Evolutionary conservation across 1,139 yeast species (phyloP).

Genomic region (Pichia sp.): DNA sequence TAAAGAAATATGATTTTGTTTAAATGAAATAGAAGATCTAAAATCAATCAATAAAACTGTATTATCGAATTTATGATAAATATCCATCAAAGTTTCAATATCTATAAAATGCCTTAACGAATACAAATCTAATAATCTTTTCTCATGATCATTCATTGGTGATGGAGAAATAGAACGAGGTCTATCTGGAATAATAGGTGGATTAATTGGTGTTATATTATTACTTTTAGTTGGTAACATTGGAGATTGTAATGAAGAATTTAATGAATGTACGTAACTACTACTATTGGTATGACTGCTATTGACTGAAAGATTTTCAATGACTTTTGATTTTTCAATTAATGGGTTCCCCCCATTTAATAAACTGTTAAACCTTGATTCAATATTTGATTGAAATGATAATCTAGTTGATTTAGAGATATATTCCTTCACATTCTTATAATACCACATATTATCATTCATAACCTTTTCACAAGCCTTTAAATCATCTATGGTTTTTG

Average conservation of each 20-base stretch:
- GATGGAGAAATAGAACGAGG: conserved; percentile 14
- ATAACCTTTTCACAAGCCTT: conserved; percentile 1
- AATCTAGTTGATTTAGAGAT: conserved; percentile 5
- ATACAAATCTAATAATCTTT: conserved; percentile 4
- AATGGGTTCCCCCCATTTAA: conserved; percentile 12
- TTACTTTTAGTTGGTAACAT: not conserved
- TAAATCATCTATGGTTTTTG: not conserved
- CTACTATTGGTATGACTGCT: not conserved
- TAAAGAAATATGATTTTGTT: conserved; percentile 47
- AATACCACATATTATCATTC: conserved; percentile 5
- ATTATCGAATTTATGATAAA: conserved; percentile 20
- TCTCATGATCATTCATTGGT: not conserved
- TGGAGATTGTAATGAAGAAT: not conserved
- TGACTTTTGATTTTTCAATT: conserved; percentile 12
- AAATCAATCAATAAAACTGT: conserved; percentile 48
- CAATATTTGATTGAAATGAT: conserved; percentile 7
- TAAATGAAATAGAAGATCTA: conserved; percentile 44
- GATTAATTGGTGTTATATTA: not conserved
- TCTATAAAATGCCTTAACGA: conserved; percentile 3
- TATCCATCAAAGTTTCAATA: conserved; percentile 21
- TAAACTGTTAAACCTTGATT: conserved; percentile 12
- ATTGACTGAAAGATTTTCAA: conserved; percentile 4
- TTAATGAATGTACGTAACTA: not conserved
- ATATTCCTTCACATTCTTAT: conserved; percentile 9
- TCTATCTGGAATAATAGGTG: not conserved